Evolutionary conservation across 2,329 filamentous ascomycete genomes (phyloP), one percentile per base, ranked within the genome.

Genomic region (Simplicillium aogashimaense): DNA sequence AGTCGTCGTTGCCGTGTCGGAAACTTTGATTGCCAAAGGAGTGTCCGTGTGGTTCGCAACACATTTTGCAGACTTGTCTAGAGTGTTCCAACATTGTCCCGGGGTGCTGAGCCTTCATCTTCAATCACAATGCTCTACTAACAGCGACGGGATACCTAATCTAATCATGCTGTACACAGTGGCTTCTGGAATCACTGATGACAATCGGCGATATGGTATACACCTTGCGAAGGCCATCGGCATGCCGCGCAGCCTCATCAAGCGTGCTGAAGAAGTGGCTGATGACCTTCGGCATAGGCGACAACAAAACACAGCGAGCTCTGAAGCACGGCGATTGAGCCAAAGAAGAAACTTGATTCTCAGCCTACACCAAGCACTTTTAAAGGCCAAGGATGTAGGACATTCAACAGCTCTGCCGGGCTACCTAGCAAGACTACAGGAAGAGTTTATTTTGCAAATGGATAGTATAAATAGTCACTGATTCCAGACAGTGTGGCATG

Each of bases 101-200:
- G 88, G 88, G 0, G 87, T 95, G 1, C 68, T 89, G 17, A 94
- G 86, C 48, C 66, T 94, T 2, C 88, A 95, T 53, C 72, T 97
- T 2, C 73, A 78, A 1, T 84, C 89, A 1, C 73, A 88, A 33
- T 77, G 80, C 35, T 67, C 67, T 0, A 53, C 53, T 2, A 58
- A 64, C 1, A 61, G 73, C 3, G 65, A 70, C 3, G 69, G 77
- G 1, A 47, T 64, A 3, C 66, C 67, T 1, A 77, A 74, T 29
- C 84, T 95, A 64, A 86, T 74, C 0, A 95, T 97, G 88, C 67
- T 92, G 0, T 97, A 97, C 62, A 89, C 81, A 47, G 74, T 95
- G 30, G 70, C 76, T 1, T 73, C 82, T 12, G 90, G 92, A 0
- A 76, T 74, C 0, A 75, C 86, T 1, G 64, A 76, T 41, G 78